Base-by-base conservation (phyloP, 139 green algal genomes). In the Edaphochlamys debaryana region DNA sequence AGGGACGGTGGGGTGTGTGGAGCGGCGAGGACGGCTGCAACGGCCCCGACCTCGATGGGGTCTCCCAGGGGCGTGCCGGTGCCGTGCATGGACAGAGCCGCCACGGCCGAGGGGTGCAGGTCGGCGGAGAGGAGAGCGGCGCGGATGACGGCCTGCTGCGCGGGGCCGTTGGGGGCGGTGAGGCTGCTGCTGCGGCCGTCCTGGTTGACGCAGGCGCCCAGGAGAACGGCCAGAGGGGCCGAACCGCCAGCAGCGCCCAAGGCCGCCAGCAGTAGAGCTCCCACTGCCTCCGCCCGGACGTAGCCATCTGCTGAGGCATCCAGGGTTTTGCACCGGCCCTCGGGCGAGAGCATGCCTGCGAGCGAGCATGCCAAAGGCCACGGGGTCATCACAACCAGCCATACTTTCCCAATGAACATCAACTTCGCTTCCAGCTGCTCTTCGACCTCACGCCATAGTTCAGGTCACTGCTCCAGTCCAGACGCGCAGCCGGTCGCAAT, bases 91-190 rank as follows among this genome's bases (percentile, higher is more conserved):
- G 91, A 87, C 48, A 95, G 81, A 0, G 79, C 85, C 3, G 62
- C 56, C 5, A 92, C 17, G 50, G 84, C 64, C 0, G 3, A 23
- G 1, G 81, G 29, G 0, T 3, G 17, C n/a, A 90, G 1, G 0
- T 70, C 45, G 8, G 80, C 58, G 5, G 34, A n/a, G 29, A 40
- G 40, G 68, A 98, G 82, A 0, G 91, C 93, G 19, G 54, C 56
- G 1, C 86, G 85, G 9, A 97, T 88, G 23, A 95, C 93, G 0
- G 87, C 87, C 84, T 97, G 94, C 84, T 98, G 95, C 30, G 89
- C 87, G 11, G 94, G 95, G 5, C 95, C 95, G 60, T 96, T 98
- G 32, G 95, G 95, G 1, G 95, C 95, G 0, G 95, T 98, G 30
- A 98, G 89, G 77, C 91, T 94, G 89, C 90, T 95, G 76, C 90